Percentiles rank a stretch among this genome's conserved stretches.
These are phyloP conservation scores for Zymoseptoria tritici DNA, from an alignment of 2,329 filamentous ascomycete genomes.

Conservation along the genomic window DNA sequence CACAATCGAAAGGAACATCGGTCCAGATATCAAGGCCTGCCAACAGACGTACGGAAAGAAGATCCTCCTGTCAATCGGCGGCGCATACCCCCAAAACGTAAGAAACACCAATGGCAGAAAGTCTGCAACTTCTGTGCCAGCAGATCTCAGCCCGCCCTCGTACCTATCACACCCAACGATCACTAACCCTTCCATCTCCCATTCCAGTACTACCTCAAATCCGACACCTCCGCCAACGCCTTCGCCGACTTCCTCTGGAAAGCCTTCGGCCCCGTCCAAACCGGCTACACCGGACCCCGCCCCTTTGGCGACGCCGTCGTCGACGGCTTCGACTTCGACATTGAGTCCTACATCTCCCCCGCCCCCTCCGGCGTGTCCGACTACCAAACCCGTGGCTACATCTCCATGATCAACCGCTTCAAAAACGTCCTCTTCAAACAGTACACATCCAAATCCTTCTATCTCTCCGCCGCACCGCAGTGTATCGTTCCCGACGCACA, in stretches of 20 bases:
- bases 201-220: slow-evolving; percentile 35
- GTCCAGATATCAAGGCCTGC: slow-evolving; percentile 38
- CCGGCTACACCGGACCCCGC: slow-evolving; percentile 27
- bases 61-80: slow-evolving; percentile 42
- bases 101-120: too few species aligned
- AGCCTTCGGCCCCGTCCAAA: slow-evolving; percentile 33
- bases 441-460: slow-evolving; percentile 35
- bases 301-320: slow-evolving; percentile 44
- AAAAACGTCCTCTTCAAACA: slow-evolving; percentile 34
- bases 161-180: too few species aligned
- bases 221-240: slow-evolving; percentile 33
- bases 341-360: slow-evolving; percentile 32
- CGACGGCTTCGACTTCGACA: slow-evolving; percentile 48
- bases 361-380: slow-evolving; percentile 21
- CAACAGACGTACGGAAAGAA: slow-evolving; percentile 38
- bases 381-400: slow-evolving; percentile 31
- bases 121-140: too few species aligned
- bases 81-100: slow-evolving; percentile 29
- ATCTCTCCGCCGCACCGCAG: slow-evolving; percentile 44
- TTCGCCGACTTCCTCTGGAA: slow-evolving; percentile 42
- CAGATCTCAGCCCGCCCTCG: too few species aligned
- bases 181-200: background rate
- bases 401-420: slow-evolving; percentile 42
- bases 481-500: slow-evolving; percentile 42
- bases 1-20: slow-evolving; percentile 19